A percentile compares a stretch with the other conserved stretches of the same genome.
Conservation (phyloP, 345 rosid species). For the Psidium guajava region DNA sequence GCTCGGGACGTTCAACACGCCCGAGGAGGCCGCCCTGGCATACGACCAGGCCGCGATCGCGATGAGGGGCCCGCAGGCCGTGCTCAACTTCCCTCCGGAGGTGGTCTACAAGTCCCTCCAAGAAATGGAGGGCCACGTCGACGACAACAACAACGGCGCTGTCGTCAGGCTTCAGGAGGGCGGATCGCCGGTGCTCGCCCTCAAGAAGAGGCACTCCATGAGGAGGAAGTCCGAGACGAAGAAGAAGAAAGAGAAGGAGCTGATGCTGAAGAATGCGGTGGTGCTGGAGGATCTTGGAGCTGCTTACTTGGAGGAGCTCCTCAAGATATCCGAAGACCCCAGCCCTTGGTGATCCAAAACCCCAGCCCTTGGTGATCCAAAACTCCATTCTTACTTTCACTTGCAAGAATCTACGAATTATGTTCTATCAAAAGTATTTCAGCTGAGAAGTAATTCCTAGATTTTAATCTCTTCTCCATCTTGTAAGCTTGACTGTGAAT, state of each 20-base stretch:
- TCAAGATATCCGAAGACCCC: constrained; percentile 17
- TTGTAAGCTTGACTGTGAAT: not conserved
- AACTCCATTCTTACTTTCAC: not conserved
- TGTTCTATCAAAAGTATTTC: not conserved
- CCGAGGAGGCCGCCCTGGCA: constrained; percentile 57
- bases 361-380: not conserved
- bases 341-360: constrained; percentile 6
- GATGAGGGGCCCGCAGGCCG: constrained; percentile 39
- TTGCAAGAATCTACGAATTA: not conserved
- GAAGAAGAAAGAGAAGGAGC: constrained; percentile 28
- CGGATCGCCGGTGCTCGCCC: constrained; percentile 36
- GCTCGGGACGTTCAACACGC: constrained; percentile 59
- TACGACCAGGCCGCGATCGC: constrained; percentile 70
- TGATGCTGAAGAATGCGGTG: constrained; percentile 18
- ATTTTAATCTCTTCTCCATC: not conserved
- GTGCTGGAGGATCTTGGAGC: constrained; percentile 55
- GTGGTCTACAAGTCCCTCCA: constrained; percentile 32
- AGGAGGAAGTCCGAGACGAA: constrained; percentile 24
- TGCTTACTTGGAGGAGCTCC: constrained; percentile 52
- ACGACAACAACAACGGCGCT: not conserved
- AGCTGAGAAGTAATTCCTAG: not conserved
- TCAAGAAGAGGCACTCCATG: constrained; percentile 39
- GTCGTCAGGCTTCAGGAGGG: constrained; percentile 12
- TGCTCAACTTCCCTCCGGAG: constrained; percentile 38
- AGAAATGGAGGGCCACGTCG: constrained; percentile 13